These are phyloP conservation scores for Fraxinus albicans DNA, from an alignment of 305 asterid genomes.

Conservation along the genomic window DNA sequence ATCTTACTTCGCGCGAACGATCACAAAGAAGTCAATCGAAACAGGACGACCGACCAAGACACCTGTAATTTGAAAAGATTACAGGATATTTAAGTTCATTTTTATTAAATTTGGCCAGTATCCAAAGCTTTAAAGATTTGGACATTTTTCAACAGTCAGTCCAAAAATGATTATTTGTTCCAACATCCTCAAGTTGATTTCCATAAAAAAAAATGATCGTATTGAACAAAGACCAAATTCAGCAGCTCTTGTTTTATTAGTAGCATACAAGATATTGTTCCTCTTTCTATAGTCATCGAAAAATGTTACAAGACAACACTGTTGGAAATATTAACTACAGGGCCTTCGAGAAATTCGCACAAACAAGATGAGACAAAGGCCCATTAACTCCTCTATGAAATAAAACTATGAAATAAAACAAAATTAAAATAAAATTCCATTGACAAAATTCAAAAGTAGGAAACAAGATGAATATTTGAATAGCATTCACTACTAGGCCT, in stretches of 20 bases:
- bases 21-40: not conserved
- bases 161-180: too few relatives aligned
- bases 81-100: too few relatives aligned
- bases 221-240: not conserved
- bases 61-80: too few relatives aligned
- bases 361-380: not conserved
- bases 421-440: slow-evolving; percentile 16
- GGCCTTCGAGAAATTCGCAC: not conserved
- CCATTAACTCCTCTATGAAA: not conserved
- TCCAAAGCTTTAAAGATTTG: too few relatives aligned
- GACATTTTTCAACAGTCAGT: too few relatives aligned
- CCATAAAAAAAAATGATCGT: not conserved
- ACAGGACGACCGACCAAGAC: not conserved
- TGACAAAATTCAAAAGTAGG: slow-evolving; percentile 9
- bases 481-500: slow-evolving; percentile 4
- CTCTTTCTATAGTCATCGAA: not conserved
- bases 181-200: too few relatives aligned
- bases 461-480: not conserved
- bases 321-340: not conserved
- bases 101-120: too few relatives aligned
- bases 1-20: not conserved
- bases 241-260: not conserved
- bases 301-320: not conserved
- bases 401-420: not conserved
- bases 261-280: not conserved